Percentiles rank a stretch among this genome's conserved stretches.
phyloP scores from a whole-genome alignment of 257 asterid genomes.

The Przewalskia tangutica region DNA sequence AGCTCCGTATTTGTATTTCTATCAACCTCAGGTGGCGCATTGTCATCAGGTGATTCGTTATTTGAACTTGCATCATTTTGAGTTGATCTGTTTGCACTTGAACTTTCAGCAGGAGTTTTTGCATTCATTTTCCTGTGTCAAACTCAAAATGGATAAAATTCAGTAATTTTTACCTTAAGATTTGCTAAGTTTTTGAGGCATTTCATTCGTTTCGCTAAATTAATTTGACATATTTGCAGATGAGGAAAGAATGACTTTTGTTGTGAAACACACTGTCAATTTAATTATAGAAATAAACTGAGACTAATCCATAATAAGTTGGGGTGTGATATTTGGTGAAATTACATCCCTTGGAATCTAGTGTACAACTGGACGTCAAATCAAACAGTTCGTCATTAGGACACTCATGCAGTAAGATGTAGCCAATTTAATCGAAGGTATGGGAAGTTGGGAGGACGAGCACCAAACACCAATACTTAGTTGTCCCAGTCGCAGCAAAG shows the following conservation, averaged over 20 bases:
- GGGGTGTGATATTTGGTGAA: neutral
- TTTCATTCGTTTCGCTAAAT: neutral
- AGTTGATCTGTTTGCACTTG: slow-evolving; percentile 1
- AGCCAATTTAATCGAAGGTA: neutral
- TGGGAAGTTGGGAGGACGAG: neutral
- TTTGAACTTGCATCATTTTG: neutral
- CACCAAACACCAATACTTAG: neutral
- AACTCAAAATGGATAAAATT: neutral
- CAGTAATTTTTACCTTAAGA: neutral
- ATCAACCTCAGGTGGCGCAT: neutral
- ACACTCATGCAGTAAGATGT: neutral
- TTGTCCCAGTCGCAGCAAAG: neutral
- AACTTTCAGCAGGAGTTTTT: slow-evolving; percentile 1
- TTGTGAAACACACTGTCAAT: neutral
- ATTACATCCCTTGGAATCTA: neutral
- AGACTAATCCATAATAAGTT: neutral
- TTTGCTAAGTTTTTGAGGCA: neutral
- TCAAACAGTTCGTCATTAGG: neutral
- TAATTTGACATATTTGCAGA: neutral
- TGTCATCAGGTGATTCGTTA: slow-evolving; percentile 7
- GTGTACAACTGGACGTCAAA: neutral
- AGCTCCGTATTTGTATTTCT: slow-evolving; percentile 3
- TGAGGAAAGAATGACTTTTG: neutral
- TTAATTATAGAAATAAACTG: neutral
- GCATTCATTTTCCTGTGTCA: slow-evolving; percentile 3